phyloP scores from a whole-genome alignment of 164 flowering plant species.

The Annona cherimola region DNA sequence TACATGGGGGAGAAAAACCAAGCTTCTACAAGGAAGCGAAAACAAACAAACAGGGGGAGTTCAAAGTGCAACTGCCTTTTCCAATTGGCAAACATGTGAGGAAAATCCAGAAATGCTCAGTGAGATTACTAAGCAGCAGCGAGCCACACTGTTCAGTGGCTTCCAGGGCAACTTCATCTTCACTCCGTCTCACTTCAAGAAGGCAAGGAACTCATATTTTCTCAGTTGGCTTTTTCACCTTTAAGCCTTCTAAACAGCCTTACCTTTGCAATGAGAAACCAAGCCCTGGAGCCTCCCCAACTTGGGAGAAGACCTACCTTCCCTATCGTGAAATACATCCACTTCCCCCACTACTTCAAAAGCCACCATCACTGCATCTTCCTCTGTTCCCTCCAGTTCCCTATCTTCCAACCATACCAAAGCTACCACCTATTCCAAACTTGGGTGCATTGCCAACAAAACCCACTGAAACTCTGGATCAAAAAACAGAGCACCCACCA shows the following conservation, averaged over 20 bases:
- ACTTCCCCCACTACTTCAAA: conserved; percentile 6
- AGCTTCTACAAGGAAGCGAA: conserved; percentile 47
- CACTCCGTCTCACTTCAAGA: conserved; percentile 53
- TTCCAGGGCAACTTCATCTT: conserved; percentile 52
- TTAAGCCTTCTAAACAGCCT: conserved; percentile 61
- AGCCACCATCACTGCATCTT: conserved; percentile 1
- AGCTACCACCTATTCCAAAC: conserved; percentile 16
- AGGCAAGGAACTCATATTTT: conserved; percentile 49
- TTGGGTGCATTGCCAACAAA: conserved; percentile 2
- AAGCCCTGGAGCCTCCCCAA: conserved; percentile 19
- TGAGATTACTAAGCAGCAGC: conserved; percentile 57
- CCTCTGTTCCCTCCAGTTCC: neutral
- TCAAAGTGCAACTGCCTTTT: conserved; percentile 54
- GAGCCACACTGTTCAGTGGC: conserved; percentile 71
- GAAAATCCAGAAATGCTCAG: conserved; percentile 59
- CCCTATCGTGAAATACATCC: conserved; percentile 1
- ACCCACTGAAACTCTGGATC: neutral
- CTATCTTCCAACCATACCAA: conserved; percentile 10
- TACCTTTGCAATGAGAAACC: conserved; percentile 52
- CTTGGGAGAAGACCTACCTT: conserved; percentile 5
- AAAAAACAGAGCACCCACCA: conserved; percentile 5
- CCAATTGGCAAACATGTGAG: conserved; percentile 52
- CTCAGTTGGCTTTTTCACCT: conserved; percentile 60
- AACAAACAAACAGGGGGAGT: conserved; percentile 60
- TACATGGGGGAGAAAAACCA: conserved; percentile 28